phyloP scores from a whole-genome alignment of 225 moss, liverwort and hornwort species.

The Bryum argenteum region DNA sequence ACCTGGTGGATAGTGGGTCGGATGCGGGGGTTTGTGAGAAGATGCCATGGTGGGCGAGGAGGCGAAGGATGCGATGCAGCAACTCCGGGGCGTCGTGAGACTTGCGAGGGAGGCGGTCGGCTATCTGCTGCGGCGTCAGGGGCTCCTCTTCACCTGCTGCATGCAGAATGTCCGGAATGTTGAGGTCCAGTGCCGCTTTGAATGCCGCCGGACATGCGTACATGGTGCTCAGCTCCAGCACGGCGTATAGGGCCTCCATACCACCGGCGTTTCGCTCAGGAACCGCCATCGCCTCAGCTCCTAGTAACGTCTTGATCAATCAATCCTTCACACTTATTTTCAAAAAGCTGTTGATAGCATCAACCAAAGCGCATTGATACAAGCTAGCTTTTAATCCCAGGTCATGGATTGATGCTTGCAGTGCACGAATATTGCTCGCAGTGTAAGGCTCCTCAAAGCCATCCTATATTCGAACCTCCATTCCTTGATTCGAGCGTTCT shows the following conservation, averaged over 20 bases:
- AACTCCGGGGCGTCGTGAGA: background rate
- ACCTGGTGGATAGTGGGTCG: background rate
- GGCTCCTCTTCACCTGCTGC: background rate
- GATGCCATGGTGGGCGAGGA: conserved; percentile 12
- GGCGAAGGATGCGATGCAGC: conserved; percentile 7
- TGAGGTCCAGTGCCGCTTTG: conserved; percentile 8
- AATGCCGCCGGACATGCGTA: background rate
- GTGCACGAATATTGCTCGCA: too few species aligned
- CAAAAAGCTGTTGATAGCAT: too few species aligned
- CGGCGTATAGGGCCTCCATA: background rate
- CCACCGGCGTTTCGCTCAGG: background rate
- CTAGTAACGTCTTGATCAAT: too few species aligned
- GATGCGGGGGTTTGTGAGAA: conserved; percentile 1
- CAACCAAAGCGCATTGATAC: too few species aligned
- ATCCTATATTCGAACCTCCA: too few species aligned
- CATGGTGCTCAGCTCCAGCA: conserved; percentile 15
- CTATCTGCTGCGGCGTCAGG: conserved; percentile 6
- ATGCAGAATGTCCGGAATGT: conserved; percentile 19
- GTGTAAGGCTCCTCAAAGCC: too few species aligned
- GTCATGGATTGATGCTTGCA: too few species aligned
- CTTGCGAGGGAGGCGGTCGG: conserved; percentile 15
- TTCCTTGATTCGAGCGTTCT: too few species aligned
- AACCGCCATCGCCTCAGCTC: background rate
- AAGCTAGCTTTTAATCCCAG: too few species aligned
- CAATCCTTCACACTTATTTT: too few species aligned